Evolutionary conservation across 2,329 filamentous ascomycete genomes (phyloP).

Genomic region (Calonectria ilicicola): DNA sequence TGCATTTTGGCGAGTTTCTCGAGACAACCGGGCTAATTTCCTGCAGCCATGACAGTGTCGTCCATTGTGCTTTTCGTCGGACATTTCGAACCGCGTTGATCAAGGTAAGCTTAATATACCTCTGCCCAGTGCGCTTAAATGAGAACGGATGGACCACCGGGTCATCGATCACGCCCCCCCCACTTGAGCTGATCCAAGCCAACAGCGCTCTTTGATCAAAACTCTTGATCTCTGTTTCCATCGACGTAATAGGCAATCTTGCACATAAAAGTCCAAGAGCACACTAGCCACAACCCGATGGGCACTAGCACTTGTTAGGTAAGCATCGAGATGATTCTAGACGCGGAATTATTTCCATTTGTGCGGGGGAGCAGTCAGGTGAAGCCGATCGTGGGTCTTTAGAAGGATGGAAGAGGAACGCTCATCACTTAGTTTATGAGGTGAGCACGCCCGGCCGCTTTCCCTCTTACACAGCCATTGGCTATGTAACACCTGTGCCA

Average conservation of each 20-base stretch:
- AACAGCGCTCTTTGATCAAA: background rate
- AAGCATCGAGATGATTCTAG: background rate
- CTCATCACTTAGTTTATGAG: background rate
- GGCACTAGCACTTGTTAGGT: background rate
- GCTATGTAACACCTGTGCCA: no score
- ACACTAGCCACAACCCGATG: background rate
- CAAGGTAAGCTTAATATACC: background rate
- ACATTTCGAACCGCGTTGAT: background rate
- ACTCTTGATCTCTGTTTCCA: background rate
- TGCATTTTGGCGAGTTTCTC: background rate
- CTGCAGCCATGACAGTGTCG: slow-evolving; percentile 1
- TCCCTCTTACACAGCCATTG: background rate
- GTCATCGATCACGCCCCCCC: background rate
- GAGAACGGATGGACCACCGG: background rate
- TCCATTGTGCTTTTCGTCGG: background rate
- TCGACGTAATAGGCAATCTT: slow-evolving; percentile 1
- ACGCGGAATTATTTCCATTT: background rate
- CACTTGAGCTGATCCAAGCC: background rate
- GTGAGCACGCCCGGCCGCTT: background rate
- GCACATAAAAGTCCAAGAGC: no score
- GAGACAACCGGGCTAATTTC: background rate
- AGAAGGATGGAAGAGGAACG: background rate
- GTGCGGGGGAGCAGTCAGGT: background rate
- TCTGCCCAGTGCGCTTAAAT: background rate
- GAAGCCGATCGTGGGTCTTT: background rate